These are phyloP conservation scores for Lasiosphaeria miniovina DNA, from an alignment of 495 filamentous ascomycete species.

Conservation along the genomic window DNA sequence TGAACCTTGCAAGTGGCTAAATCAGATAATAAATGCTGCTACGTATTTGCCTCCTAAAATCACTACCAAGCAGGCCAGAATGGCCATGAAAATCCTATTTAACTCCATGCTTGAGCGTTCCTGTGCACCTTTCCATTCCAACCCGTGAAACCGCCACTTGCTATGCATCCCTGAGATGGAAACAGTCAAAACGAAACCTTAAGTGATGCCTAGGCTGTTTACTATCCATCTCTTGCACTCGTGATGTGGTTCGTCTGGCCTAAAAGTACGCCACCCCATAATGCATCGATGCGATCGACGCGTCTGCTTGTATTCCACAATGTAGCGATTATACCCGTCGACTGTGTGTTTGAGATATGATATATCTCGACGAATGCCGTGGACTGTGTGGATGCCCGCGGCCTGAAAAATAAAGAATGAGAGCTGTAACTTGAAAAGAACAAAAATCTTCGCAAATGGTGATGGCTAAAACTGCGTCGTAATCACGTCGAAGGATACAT, in stretches of 20 bases:
- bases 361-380: background rate
- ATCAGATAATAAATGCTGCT: no score
- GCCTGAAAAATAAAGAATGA: constrained; percentile 7
- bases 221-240: no score
- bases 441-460: constrained; percentile 1
- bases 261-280: no score
- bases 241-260: no score
- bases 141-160: constrained; percentile 15
- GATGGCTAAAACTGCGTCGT: background rate
- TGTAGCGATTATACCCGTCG: no score
- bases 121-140: background rate
- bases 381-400: background rate
- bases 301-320: no score
- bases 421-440: constrained; percentile 6
- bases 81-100: background rate
- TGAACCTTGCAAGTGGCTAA: no score
- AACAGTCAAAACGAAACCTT: background rate
- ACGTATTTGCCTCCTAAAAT: no score
- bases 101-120: background rate
- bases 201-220: no score
- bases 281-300: no score
- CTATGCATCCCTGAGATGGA: constrained; percentile 22
- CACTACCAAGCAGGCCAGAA: no score
- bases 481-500: constrained; percentile 13
- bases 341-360: background rate